phyloP scores from a whole-genome alignment of 192 early-diverging fungal species.

The Entophlyctis luteolus region DNA sequence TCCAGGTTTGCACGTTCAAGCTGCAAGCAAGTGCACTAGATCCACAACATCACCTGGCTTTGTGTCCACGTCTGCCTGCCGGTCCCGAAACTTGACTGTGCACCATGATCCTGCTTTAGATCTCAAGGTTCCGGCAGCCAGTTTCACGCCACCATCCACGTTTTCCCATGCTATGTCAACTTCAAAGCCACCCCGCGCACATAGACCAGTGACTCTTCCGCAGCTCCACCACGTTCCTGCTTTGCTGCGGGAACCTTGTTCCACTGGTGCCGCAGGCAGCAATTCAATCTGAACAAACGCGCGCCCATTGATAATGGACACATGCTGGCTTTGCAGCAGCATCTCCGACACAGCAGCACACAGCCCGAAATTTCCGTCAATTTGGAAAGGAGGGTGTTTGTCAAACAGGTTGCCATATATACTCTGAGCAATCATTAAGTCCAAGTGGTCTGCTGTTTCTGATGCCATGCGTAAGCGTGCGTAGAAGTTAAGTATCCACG shows the following conservation, averaged over 20 bases:
- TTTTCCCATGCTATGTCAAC: neutral
- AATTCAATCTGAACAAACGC: neutral
- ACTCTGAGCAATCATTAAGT: neutral
- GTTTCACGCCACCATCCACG: neutral
- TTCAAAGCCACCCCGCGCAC: neutral
- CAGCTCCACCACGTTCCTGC: too few relatives aligned
- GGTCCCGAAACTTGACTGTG: neutral
- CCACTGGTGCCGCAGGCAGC: neutral
- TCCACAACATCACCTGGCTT: neutral
- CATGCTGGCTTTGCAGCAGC: neutral
- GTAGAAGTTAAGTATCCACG: neutral
- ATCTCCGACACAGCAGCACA: neutral
- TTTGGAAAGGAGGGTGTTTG: neutral
- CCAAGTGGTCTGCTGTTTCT: neutral
- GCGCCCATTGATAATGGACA: neutral
- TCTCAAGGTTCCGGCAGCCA: neutral
- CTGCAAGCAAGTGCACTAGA: neutral
- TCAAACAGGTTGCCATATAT: neutral
- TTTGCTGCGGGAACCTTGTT: too few relatives aligned
- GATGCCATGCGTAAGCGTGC: neutral
- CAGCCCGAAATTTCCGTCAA: neutral
- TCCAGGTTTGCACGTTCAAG: too few relatives aligned
- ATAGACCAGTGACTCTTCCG: neutral
- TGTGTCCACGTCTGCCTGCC: neutral
- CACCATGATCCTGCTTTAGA: neutral